Evolutionary conservation across 2,329 filamentous ascomycete genomes (phyloP), one percentile per base, ranked within the genome.

Genomic region (Aspergillus pseudoterreus): DNA sequence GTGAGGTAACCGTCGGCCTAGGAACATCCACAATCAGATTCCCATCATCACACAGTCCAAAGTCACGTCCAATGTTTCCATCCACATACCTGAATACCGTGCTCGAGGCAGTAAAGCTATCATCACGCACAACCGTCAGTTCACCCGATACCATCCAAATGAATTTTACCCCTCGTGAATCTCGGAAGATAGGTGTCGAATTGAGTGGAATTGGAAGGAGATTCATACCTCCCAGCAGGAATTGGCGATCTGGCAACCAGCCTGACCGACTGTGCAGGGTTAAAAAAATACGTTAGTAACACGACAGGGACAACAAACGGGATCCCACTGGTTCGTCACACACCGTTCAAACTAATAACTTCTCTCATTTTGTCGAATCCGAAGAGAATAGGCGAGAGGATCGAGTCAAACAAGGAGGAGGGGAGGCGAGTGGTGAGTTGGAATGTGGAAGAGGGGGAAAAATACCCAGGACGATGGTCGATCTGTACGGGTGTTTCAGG

Each of bases 211-310:
- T 15, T 4, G 4, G 9, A 22, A 17, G 11, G 24, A 22, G 43
- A 43, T 42, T 43, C 51, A 42, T 81, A 99, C 94, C 91, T 99
- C 94, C 94, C 94, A 99, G 86, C 94, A 97, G 69, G 94, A 94
- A 83, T 99, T 99, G 81, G 92, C 94, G 74, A 99, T 99, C 78
- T 99, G 94, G 86, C 94, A 97, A 88, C 94, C 94, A 75, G 94
- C 94, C 85, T 99, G 94, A 80, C 94, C 94, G 83, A 99, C 94
- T 99, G 76, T 59, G 75, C 43, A 52, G 47, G 47, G 52, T 43
- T 47, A 52, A 48, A 41, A 46, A 52, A 38, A 44, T 15, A 55
- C 49, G 53, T 63, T 57, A 63, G 60, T 60, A 46, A 56, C 50
- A 53, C 69, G 59, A 46, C 24, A 51, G 51, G 24, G 52, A 41